Percentiles rank a stretch among this genome's conserved stretches.
Conservation (phyloP, 2,329 filamentous ascomycete genomes). For the Fusarium keratoplasticum region DNA sequence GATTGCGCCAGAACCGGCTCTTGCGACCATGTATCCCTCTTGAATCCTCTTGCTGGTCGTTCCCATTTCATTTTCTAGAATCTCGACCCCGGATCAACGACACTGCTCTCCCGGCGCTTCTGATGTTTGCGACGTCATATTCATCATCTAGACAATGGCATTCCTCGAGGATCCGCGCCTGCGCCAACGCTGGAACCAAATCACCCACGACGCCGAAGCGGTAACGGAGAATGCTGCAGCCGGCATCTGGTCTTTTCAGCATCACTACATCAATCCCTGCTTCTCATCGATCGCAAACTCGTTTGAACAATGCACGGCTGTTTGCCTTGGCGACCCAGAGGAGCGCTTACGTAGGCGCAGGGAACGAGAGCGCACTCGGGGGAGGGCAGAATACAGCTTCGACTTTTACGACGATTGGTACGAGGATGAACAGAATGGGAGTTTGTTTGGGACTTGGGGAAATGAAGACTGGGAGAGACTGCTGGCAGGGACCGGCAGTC, state of each 20-base stretch:
- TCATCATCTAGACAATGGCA: constrained; percentile 58
- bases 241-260: constrained; percentile 88
- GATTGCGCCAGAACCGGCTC: constrained; percentile 17
- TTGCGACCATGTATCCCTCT: constrained; percentile 31
- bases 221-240: constrained; percentile 93
- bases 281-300: constrained; percentile 74
- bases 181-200: constrained; percentile 92
- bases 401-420: constrained; percentile 99
- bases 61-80: constrained; percentile 1
- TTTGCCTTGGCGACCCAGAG: constrained; percentile 78
- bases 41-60: constrained; percentile 6
- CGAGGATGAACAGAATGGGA: constrained; percentile 64
- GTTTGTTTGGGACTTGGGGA: constrained; percentile 79
- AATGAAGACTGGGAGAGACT: constrained; percentile 88
- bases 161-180: constrained; percentile 86
- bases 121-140: constrained; percentile 46
- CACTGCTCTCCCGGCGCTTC: constrained; percentile 16
- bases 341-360: constrained; percentile 77
- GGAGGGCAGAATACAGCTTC: constrained; percentile 84
- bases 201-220: constrained; percentile 89
- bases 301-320: constrained; percentile 77
- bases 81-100: neutral
- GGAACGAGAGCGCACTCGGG: constrained; percentile 69
- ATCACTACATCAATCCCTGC: constrained; percentile 87
- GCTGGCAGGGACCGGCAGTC: constrained; percentile 74